These are phyloP conservation scores for Colletotrichum sp. DNA, from an alignment of 2,329 filamentous ascomycete genomes.

Conservation along the genomic window DNA sequence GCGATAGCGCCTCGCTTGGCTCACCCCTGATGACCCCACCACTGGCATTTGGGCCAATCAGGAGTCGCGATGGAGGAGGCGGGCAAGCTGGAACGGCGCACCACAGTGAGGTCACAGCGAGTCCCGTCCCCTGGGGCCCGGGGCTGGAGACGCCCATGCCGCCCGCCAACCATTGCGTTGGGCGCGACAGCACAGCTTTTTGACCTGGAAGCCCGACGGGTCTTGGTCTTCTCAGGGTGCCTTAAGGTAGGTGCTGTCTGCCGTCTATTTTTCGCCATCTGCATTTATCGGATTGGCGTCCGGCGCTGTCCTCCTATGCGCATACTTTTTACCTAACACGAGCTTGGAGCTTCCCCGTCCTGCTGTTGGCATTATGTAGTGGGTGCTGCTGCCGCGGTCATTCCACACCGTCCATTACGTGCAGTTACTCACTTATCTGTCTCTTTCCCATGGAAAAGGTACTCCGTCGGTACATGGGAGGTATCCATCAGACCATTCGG, in stretches of 20 bases:
- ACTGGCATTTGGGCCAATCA: neutral
- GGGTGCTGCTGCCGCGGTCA: neutral
- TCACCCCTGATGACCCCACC: slow-evolving; percentile 5
- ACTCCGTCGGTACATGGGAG: neutral
- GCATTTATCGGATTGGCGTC: neutral
- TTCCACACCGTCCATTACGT: neutral
- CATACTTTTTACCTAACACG: slow-evolving; percentile 3
- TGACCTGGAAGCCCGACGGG: neutral
- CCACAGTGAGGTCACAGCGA: slow-evolving; percentile 20
- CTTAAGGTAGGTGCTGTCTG: neutral
- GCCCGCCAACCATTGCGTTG: neutral
- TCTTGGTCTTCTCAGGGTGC: neutral
- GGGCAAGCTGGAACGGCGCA: slow-evolving; percentile 18
- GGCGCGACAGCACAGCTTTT: neutral
- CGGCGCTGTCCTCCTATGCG: neutral
- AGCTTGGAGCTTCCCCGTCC: neutral
- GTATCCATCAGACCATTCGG: neutral
- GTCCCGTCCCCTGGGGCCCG: neutral
- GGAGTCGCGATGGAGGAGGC: neutral
- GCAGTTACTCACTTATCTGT: neutral
- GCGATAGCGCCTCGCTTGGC: slow-evolving; percentile 24
- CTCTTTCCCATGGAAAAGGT: neutral
- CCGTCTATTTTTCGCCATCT: neutral
- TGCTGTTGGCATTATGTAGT: neutral
- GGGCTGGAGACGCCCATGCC: slow-evolving; percentile 16